phyloP scores from a whole-genome alignment of 2,329 filamentous ascomycete genomes.

The Fusarium sp. region DNA sequence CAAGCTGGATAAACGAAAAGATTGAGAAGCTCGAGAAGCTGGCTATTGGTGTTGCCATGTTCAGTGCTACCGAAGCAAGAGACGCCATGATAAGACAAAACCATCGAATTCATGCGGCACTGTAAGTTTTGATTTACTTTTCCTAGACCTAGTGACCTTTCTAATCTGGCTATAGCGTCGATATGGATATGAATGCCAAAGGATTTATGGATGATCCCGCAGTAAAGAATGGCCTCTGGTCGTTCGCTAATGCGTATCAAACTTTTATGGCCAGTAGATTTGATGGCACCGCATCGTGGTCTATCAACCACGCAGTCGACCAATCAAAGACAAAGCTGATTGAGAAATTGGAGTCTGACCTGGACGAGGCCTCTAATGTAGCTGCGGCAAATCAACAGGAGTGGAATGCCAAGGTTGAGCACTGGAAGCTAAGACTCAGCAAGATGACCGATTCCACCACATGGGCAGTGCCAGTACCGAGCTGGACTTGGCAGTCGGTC shows the following conservation, averaged over 20 bases:
- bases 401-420: neutral
- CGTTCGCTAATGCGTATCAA: conserved; percentile 22
- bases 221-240: conserved; percentile 11
- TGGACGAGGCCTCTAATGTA: neutral
- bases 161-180: neutral
- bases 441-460: too few relatives aligned
- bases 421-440: neutral
- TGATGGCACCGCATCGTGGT: neutral
- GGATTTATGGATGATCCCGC: conserved; percentile 6
- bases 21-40: conserved; percentile 3
- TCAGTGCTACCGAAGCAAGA: neutral
- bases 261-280: conserved; percentile 13
- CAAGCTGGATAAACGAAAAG: neutral
- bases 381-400: fast-evolving
- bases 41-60: conserved; percentile 19
- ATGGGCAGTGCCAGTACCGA: too few relatives aligned
- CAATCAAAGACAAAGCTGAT: neutral
- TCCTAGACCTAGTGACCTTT: fast-evolving
- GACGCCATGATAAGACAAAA: conserved; percentile 7
- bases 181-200: conserved; percentile 17
- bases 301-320: conserved; percentile 11
- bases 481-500: neutral
- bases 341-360: neutral
- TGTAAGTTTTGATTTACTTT: neutral
- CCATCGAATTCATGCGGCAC: neutral